phyloP scores from a whole-genome alignment of 1,284 basidiomycete genomes.

The Fomitopsis schrenkii region DNA sequence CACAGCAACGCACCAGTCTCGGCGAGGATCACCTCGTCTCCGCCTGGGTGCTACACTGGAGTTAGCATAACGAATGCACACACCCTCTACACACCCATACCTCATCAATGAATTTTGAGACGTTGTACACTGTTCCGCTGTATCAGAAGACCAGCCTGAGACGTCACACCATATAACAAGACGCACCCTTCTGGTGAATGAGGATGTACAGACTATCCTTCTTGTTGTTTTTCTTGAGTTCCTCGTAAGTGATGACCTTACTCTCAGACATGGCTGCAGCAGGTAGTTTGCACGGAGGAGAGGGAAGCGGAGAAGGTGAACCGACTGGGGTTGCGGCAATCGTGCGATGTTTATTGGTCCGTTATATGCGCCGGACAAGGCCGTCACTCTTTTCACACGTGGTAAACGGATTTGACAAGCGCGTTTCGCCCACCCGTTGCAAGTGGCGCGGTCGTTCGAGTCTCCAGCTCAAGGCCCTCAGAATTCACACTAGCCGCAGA shows the following conservation, averaged over 20 bases:
- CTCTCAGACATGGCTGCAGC: slow-evolving; percentile 27
- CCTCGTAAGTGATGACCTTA: slow-evolving; percentile 65
- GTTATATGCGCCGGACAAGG: slow-evolving; percentile 9
- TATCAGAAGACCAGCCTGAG: slow-evolving; percentile 28
- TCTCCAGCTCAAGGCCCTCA: too few species aligned
- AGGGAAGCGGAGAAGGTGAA: slow-evolving; percentile 13
- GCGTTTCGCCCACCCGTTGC: not conserved
- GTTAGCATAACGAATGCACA: not conserved
- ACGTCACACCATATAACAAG: not conserved
- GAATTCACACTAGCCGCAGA: not conserved
- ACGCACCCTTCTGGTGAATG: slow-evolving; percentile 78
- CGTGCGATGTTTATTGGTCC: slow-evolving; percentile 8
- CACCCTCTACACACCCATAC: slow-evolving; percentile 38
- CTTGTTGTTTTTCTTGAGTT: slow-evolving; percentile 71
- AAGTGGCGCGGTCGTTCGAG: not conserved
- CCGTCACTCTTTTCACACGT: slow-evolving; percentile 13
- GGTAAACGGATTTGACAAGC: slow-evolving; percentile 4
- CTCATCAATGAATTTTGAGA: slow-evolving; percentile 95
- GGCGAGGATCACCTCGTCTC: slow-evolving; percentile 94
- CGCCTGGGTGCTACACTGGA: slow-evolving; percentile 81
- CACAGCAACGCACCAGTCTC: slow-evolving; percentile 76
- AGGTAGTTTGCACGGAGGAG: slow-evolving; percentile 11
- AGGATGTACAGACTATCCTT: slow-evolving; percentile 79
- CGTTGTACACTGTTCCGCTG: slow-evolving; percentile 78
- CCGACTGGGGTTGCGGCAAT: slow-evolving; percentile 9